Evolutionary conservation across 75 land plant genomes (phyloP).

Genomic region (Sequoia sempervirens): DNA sequence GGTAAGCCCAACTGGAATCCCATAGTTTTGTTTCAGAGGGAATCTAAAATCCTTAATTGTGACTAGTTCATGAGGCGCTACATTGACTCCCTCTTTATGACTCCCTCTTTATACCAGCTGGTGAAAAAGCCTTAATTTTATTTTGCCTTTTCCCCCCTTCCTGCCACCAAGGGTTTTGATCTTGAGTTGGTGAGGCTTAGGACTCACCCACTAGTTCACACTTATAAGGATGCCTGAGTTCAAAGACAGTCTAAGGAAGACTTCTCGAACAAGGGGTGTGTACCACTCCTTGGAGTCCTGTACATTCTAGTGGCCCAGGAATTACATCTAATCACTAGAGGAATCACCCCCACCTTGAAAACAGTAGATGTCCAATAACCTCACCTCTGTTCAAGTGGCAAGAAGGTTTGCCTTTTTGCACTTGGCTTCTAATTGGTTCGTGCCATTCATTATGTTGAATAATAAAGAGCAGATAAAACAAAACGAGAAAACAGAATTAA

Average conservation of each 20-base stretch:
- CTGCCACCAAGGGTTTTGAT: background rate
- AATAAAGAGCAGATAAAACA: too few relatives aligned
- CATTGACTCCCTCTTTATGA: background rate
- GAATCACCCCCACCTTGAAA: background rate
- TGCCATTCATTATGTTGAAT: too few relatives aligned
- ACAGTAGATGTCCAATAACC: background rate
- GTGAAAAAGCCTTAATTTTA: background rate
- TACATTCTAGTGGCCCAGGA: background rate
- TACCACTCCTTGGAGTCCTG: background rate
- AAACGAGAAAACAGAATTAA: too few relatives aligned
- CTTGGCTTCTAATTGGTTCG: background rate
- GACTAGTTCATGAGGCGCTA: background rate
- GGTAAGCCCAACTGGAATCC: background rate
- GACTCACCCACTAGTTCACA: background rate
- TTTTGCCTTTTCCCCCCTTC: background rate
- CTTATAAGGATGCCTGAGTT: background rate
- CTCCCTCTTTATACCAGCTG: background rate
- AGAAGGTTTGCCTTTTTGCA: background rate
- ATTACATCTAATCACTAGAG: background rate
- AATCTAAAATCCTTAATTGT: background rate
- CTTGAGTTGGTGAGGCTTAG: background rate
- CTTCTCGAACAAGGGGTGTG: background rate
- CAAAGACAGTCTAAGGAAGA: background rate
- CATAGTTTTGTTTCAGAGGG: background rate
- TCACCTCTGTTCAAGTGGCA: background rate